A percentile compares a stretch with the other conserved stretches of the same genome.
These are phyloP conservation scores for Globisporangium orthogonon DNA, from an alignment of 352 stramenopile species.

Conservation along the genomic window DNA sequence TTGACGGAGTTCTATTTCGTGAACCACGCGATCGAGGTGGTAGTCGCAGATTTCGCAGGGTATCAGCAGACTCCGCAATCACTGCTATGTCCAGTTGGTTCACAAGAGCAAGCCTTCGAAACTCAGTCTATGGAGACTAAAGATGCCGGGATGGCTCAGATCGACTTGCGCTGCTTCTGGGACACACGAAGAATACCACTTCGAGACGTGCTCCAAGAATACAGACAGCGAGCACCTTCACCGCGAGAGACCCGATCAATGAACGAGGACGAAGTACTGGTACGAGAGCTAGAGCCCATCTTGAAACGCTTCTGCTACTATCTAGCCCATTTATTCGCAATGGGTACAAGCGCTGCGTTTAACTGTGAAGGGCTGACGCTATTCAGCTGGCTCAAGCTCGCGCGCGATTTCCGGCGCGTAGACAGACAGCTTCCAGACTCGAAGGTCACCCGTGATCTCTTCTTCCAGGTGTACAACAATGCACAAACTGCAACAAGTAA, in stretches of 20 bases:
- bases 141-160: neutral
- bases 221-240: neutral
- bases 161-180: slow-evolving; percentile 8
- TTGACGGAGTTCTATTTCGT: slow-evolving; percentile 40
- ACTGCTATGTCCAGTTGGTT: neutral
- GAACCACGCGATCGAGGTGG: slow-evolving; percentile 23
- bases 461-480: slow-evolving; percentile 2
- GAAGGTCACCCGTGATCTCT: slow-evolving; percentile 1
- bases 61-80: neutral
- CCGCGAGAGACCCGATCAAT: neutral
- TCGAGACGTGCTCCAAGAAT: neutral
- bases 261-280: neutral
- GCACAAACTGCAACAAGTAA: too few species aligned
- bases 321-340: slow-evolving; percentile 36
- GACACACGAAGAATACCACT: neutral
- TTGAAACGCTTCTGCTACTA: slow-evolving; percentile 33
- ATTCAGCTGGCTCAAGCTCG: slow-evolving; percentile 28
- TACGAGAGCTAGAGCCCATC: slow-evolving; percentile 27
- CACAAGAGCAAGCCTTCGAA: neutral
- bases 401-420: slow-evolving; percentile 22
- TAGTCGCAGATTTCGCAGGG: slow-evolving; percentile 1
- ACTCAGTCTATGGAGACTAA: too few species aligned
- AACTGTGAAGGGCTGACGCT: slow-evolving; percentile 14
- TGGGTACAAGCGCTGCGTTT: slow-evolving; percentile 23
- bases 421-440: slow-evolving; percentile 18